Evolutionary conservation across 768 basidiomycete genomes (phyloP), one percentile per base, ranked within the genome.

Genomic region (Butyriboletus loyo): DNA sequence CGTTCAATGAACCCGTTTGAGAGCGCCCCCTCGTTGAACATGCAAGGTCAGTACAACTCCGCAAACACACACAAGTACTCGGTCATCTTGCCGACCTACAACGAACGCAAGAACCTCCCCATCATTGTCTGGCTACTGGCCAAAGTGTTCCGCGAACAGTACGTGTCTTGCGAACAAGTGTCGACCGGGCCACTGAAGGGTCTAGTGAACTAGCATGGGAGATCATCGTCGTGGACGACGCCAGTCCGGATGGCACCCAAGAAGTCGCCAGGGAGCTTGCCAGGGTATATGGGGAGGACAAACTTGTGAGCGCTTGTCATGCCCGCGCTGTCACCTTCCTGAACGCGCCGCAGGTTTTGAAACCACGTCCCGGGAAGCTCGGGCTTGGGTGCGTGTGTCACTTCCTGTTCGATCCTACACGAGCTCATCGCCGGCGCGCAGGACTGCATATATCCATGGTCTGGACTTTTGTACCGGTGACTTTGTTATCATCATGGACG

Each of bases 401-500:
- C 31, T 22, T 35, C 30, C 25, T 39, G 25, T 19, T 19, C 4
- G 30, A 22, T 34, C 2, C 7, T 46, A 36, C 27, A 25, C 37
- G 21, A 1, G 35, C 40, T 57, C 5, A 62, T 32, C 0, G 9
- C 13, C 1, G 14, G 50, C 46, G 53, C 34, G 73, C 56, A 93
- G 91, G 50, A 94, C 93, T 21, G 93, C 93, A 31, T 96, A 96
- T 66, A 89, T 95, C 34, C 89, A 96, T 65, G 93, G 93, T 13
- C 76, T 96, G 43, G 86, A 91, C 60, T 95, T 89, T 70, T 88
- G 87, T 60, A 86, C 86, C 0, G 93, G 93, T 9, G 90, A 92
- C 70, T 96, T 94, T 72, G 91, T 94, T 21, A 90, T 95, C 65
- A 95, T 96, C 67, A 96, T 96, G 93, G 93, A 96, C 62, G 93